A percentile compares a stretch with the other conserved stretches of the same genome.
Conservation (phyloP, 2,329 filamentous ascomycete genomes). For the Pseudocercospora pini-densiflorae region DNA sequence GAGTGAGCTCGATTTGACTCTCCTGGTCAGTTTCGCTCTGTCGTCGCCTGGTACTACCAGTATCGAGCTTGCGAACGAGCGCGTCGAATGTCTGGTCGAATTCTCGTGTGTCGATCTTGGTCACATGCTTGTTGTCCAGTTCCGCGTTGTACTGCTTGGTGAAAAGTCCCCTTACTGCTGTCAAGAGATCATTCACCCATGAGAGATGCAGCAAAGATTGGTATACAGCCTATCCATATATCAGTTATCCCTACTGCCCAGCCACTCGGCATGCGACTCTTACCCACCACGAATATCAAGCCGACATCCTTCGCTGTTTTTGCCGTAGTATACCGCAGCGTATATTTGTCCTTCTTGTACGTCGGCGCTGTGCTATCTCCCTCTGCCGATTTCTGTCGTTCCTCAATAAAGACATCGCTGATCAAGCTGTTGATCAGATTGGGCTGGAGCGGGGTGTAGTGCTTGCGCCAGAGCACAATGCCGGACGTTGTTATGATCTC, state of each 20-base stretch:
- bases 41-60: slow-evolving; percentile 36
- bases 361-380: slow-evolving; percentile 64
- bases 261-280: slow-evolving; percentile 7
- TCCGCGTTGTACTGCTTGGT: slow-evolving; percentile 88
- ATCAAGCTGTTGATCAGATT: slow-evolving; percentile 93
- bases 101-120: slow-evolving; percentile 73
- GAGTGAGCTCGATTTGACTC: slow-evolving; percentile 54
- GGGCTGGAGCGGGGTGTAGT: slow-evolving; percentile 77
- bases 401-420: slow-evolving; percentile 96
- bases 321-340: slow-evolving; percentile 82
- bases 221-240: slow-evolving; percentile 78
- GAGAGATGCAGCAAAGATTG: slow-evolving; percentile 92
- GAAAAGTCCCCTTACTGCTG: slow-evolving; percentile 93
- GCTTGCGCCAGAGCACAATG: slow-evolving; percentile 94
- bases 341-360: slow-evolving; percentile 92
- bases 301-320: slow-evolving; percentile 78
- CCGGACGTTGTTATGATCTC: slow-evolving; percentile 96
- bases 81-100: slow-evolving; percentile 97
- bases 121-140: slow-evolving; percentile 78
- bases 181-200: slow-evolving; percentile 96
- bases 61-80: slow-evolving; percentile 81
- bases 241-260: slow-evolving; percentile 20
- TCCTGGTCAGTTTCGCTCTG: slow-evolving; percentile 37
- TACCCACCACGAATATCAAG: slow-evolving; percentile 86
- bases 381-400: slow-evolving; percentile 68